Conservation (phyloP, 2,329 filamentous ascomycete species). For the Aspergillus chevalieri region DNA sequence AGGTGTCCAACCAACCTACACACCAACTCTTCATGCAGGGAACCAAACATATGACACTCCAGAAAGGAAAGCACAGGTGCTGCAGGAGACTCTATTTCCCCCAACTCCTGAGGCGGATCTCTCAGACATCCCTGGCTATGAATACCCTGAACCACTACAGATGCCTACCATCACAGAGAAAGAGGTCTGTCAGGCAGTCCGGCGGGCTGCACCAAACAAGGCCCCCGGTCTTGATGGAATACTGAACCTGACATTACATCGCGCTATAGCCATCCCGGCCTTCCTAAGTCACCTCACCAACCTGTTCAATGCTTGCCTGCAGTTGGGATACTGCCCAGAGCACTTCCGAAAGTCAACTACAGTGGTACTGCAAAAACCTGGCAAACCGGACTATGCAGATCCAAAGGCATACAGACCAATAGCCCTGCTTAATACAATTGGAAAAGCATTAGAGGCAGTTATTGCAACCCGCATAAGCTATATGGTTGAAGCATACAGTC, state of each 20-base stretch:
- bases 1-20: neutral
- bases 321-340: slow-evolving; percentile 1
- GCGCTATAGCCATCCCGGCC: neutral
- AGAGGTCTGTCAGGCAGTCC: neutral
- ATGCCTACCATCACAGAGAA: neutral
- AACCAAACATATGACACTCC: neutral
- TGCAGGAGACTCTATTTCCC: neutral
- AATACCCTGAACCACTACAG: neutral
- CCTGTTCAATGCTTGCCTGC: slow-evolving; percentile 3
- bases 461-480: slow-evolving; percentile 5
- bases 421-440: slow-evolving; percentile 9
- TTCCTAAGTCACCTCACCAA: neutral
- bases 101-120: neutral
- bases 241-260: neutral
- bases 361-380: slow-evolving; percentile 4
- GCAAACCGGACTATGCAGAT: slow-evolving; percentile 2
- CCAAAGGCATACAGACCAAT: slow-evolving; percentile 11
- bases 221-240: neutral
- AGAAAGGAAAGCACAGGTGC: neutral
- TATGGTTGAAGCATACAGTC: slow-evolving; percentile 1
- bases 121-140: neutral
- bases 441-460: slow-evolving; percentile 8
- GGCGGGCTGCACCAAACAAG: neutral
- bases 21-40: neutral
- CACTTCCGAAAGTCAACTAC: slow-evolving; percentile 5